Evolutionary conservation across 192 early-diverging fungal genomes (phyloP).

Genomic region (Coemansia sp.): DNA sequence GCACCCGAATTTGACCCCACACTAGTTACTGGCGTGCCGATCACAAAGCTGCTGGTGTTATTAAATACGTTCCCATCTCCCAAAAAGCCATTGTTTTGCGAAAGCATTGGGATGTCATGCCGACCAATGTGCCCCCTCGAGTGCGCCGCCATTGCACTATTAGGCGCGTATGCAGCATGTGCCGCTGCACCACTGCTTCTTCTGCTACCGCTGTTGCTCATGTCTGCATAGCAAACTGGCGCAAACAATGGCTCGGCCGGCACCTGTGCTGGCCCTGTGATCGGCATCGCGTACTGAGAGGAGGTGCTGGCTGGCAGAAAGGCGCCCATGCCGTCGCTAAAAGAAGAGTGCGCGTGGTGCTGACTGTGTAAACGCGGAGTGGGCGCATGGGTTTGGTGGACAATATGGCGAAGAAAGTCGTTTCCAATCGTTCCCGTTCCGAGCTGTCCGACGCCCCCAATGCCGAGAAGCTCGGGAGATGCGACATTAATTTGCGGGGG

Average conservation of each 20-base stretch:
- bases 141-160: slow-evolving; percentile 8
- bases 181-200: not conserved
- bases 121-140: not conserved
- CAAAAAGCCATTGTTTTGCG: not conserved
- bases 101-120: slow-evolving; percentile 22
- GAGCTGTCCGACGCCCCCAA: not conserved
- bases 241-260: slow-evolving; percentile 40
- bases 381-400: slow-evolving; percentile 1
- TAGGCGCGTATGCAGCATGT: slow-evolving; percentile 14
- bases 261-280: slow-evolving; percentile 30
- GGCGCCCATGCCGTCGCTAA: not conserved
- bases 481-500: not conserved
- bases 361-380: slow-evolving; percentile 2
- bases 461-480: slow-evolving; percentile 12
- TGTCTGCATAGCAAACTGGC: slow-evolving; percentile 27
- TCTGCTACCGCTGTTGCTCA: slow-evolving; percentile 16
- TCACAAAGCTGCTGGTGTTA: not conserved
- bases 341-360: not conserved
- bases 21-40: not conserved
- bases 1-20: not conserved
- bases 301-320: not conserved
- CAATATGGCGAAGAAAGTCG: slow-evolving; percentile 1
- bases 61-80: not conserved
- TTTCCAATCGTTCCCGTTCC: not conserved
- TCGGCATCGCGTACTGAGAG: slow-evolving; percentile 23